phyloP scores from a whole-genome alignment of 345 rosid genomes.

The Clausena lansium region DNA sequence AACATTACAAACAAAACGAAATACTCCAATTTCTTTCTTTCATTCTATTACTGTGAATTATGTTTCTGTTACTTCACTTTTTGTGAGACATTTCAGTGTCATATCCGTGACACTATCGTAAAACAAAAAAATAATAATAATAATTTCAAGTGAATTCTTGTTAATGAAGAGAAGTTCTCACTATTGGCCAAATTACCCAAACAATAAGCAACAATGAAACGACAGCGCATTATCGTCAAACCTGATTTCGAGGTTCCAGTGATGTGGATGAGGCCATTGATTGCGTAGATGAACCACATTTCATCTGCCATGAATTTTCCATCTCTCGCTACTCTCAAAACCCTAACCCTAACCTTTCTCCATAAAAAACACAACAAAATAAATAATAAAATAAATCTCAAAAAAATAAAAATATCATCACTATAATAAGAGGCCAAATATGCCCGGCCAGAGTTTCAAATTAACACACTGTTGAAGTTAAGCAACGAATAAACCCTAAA shows the following conservation, averaged over 20 bases:
- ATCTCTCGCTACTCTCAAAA: conserved; percentile 20
- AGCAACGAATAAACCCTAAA: conserved; percentile 12
- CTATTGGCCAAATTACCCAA: neutral
- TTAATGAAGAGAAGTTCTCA: neutral
- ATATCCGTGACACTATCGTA: neutral
- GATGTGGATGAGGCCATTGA: conserved; percentile 28
- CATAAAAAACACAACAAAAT: conserved; percentile 16
- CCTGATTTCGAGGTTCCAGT: conserved; percentile 40
- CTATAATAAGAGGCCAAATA: neutral
- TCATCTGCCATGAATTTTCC: conserved; percentile 40
- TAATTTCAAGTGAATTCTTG: neutral
- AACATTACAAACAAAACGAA: neutral
- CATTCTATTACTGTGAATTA: neutral
- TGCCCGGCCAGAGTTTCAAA: neutral
- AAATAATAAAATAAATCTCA: neutral
- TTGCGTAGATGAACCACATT: conserved; percentile 31
- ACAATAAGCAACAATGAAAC: neutral
- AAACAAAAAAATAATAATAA: neutral
- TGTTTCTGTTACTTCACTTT: neutral
- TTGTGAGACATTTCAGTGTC: neutral
- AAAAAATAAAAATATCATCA: neutral
- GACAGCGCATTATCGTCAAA: neutral
- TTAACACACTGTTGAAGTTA: neutral
- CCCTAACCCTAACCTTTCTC: conserved; percentile 22
- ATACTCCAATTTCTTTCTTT: neutral